Conservation (phyloP, 192 early-diverging fungal species). For the Pilaira anomala region DNA sequence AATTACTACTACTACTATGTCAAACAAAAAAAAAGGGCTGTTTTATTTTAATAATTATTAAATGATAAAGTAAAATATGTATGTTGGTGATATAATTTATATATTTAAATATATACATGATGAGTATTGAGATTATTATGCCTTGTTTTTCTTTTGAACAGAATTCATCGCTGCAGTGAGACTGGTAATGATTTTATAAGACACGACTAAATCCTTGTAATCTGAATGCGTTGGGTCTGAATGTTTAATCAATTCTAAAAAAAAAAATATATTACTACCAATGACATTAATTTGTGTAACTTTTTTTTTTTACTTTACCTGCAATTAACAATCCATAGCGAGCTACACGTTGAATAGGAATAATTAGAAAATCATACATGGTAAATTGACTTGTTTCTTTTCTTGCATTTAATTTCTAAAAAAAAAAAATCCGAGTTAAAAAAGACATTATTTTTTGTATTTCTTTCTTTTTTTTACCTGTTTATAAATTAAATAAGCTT, state of each 20-base stretch:
- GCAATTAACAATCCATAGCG: slow-evolving; percentile 68
- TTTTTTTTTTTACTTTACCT: slow-evolving; percentile 24
- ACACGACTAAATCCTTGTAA: slow-evolving; percentile 22
- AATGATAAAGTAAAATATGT: no score
- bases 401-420: slow-evolving; percentile 27
- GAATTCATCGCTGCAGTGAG: slow-evolving; percentile 29
- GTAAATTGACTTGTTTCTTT: slow-evolving; percentile 56
- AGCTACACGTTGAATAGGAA: slow-evolving; percentile 75
- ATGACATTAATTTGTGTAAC: no score
- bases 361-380: slow-evolving; percentile 68
- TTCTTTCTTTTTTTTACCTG: not conserved
- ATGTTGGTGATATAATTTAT: no score
- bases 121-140: no score
- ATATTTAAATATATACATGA: no score
- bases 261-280: not conserved
- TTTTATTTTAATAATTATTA: no score
- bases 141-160: slow-evolving; percentile 17
- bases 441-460: not conserved
- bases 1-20: no score
- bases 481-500: slow-evolving; percentile 25
- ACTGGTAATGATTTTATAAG: slow-evolving; percentile 27
- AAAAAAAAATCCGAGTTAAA: not conserved
- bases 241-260: slow-evolving; percentile 34
- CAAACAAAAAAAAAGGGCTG: no score
- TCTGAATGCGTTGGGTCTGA: slow-evolving; percentile 22